Base-by-base conservation (phyloP, 164 flowering plant species). In the Umbilicus rupestris region DNA sequence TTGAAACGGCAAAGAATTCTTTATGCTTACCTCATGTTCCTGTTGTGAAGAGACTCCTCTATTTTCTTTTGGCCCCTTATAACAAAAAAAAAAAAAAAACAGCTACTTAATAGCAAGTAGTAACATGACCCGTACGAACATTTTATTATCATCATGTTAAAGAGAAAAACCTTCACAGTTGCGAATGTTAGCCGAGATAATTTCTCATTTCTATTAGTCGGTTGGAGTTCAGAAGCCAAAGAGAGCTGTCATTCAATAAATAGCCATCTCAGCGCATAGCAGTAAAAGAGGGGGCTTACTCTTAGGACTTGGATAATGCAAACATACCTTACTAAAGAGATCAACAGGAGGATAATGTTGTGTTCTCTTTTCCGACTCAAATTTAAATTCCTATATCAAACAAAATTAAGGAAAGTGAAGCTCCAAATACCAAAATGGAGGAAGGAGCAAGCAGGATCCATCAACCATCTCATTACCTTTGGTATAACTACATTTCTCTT, bases 21-120 rank as follows among this genome's bases (percentile, higher is more conserved):
- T 7, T 45, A 37, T 35, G 28, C 22, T 16, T 78, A 84, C 94
- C 85, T 74, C 74, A 63, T 73, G 64, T 49, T 76, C 82, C 69
- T 74, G 76, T 59, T 75, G 84, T 69, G 79, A 73, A 62, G 71
- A 57, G 65, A 69, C 75, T 64, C 46, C 49, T 74, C 77, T 80
- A 47, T 92, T 92, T 74, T 92, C 98, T 80, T 87, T 92, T 75
- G 84, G 79, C 52, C 81, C 90, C 98, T 89, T 83, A 31, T 37
- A 73, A 66, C 50, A 77, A 76, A 76, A 14, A 71, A 70, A 50
- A 68, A 44, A 57, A 26, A 72, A 46, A 47, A n/a, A n/a, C n/a
- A n/a, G n/a, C 67, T 41, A 47, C 16, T 47, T 26, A 50, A 3
- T 39, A 52, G 29, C 58, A 17, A 28, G 58, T 20, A 14, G 58